Evolutionary conservation across 768 basidiomycete genomes (phyloP).

Genomic region (Pleurotus pulmonarius): DNA sequence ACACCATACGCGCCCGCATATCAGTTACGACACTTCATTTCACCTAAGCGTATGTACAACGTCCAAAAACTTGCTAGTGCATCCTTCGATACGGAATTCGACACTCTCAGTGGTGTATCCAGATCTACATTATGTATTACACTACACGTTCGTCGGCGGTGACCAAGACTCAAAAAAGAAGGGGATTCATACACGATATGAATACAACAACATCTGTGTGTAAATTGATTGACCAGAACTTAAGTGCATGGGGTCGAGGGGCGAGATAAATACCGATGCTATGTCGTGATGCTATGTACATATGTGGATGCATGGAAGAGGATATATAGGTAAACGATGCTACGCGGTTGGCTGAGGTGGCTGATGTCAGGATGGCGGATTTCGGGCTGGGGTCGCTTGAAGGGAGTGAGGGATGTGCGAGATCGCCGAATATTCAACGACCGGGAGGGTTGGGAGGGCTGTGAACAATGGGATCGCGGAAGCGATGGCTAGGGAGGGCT

Average conservation of each 20-base stretch:
- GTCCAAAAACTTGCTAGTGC: background rate
- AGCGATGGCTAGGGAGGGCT: background rate
- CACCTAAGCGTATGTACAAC: background rate
- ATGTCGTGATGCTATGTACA: constrained; percentile 7
- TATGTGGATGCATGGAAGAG: background rate
- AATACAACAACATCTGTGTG: background rate
- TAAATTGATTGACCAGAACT: background rate
- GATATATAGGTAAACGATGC: background rate
- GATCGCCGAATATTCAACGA: background rate
- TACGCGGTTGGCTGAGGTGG: background rate
- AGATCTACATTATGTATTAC: background rate
- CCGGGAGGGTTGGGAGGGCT: background rate
- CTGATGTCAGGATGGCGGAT: too few relatives aligned
- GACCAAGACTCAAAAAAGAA: background rate
- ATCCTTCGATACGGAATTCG: background rate
- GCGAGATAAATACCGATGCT: constrained; percentile 4
- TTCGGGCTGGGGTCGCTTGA: too few relatives aligned
- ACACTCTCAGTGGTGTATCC: background rate
- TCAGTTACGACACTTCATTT: background rate
- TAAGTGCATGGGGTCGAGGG: background rate
- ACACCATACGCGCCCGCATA: background rate
- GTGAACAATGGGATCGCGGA: background rate
- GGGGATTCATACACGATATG: background rate
- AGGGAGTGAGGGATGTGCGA: background rate
- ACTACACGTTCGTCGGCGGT: too few relatives aligned